Base-by-base conservation (phyloP, 179 eudicot species). In the Beta macrorhiza region DNA sequence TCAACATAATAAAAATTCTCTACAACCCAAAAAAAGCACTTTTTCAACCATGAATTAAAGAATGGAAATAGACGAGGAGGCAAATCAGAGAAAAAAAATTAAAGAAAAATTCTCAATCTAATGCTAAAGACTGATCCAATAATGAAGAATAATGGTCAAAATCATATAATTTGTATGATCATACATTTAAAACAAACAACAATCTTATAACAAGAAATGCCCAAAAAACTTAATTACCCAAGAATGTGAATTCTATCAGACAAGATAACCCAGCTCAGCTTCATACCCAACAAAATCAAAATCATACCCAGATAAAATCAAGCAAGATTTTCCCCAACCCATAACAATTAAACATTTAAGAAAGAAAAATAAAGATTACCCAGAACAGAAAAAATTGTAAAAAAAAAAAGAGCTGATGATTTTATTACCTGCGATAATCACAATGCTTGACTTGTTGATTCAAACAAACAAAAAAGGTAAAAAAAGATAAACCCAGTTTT, bases 381-480 rank as follows among this genome's bases (percentile, higher is more conserved):
- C 73, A 80, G 17, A 44, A 74, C 76, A 64, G 7, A 32, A 42
- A 17, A 58, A 11, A 15, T 16, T 29, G 63, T 5, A 25, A 25
- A 25, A 25, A 25, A 9, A 78, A 47, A 53, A 32, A 1, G 49
- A 16, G n/a, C 14, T 29, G 44, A 77, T 42, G 44, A 16, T 10
- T 17, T 20, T 20, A 22, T 19, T 84, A 84, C 87, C 80, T 82
- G 69, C 45, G 79, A 76, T 71, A 67, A 82, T 57, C 80, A 76
- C 83, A 82, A 82, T 72, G 85, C 49, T 80, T 55, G 69, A 78
- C 70, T 20, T 74, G 45, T 68, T 73, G 52, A 44, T 9, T 13
- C 14, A 14, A 6, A 56, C 15, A 78, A 79, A 53, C 59, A 68
- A 84, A 79, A 81, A 72, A 17, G 51, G 12, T 17, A n/a, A 51